Conservation (phyloP, 1,284 basidiomycete genomes). For the Pascua sp. region DNA sequence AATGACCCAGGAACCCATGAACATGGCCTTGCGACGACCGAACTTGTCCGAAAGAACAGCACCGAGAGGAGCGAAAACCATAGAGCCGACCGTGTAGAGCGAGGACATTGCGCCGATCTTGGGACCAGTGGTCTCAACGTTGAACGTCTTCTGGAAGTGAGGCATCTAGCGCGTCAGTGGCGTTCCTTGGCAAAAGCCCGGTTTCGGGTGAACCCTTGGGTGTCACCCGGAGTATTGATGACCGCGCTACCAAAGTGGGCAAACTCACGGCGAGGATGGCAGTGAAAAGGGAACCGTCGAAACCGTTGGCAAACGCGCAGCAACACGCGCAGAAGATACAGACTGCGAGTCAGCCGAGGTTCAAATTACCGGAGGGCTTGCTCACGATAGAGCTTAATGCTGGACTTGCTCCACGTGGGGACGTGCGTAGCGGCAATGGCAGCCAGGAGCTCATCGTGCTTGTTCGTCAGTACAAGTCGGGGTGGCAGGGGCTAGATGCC, state of each 20-base stretch:
- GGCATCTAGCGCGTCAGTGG: slow-evolving; percentile 22
- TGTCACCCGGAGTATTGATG: slow-evolving; percentile 17
- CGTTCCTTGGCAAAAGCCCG: no score
- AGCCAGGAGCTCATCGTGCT: slow-evolving; percentile 20
- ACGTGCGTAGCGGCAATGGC: slow-evolving; percentile 22
- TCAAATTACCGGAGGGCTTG: neutral
- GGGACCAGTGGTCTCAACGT: slow-evolving; percentile 20
- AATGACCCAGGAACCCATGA: slow-evolving; percentile 50
- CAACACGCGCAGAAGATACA: slow-evolving; percentile 30
- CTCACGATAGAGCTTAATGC: slow-evolving; percentile 28
- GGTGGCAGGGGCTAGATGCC: no score
- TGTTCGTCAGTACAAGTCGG: no score
- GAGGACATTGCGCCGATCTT: slow-evolving; percentile 28
- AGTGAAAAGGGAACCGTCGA: slow-evolving; percentile 25
- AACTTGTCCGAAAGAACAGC: slow-evolving; percentile 45
- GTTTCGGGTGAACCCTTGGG: slow-evolving; percentile 2
- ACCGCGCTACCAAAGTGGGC: slow-evolving; percentile 7
- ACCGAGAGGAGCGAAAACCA: slow-evolving; percentile 16
- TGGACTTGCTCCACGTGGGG: slow-evolving; percentile 21
- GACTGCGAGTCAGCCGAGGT: slow-evolving; percentile 9
- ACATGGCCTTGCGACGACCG: slow-evolving; percentile 59
- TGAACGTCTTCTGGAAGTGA: slow-evolving; percentile 27
- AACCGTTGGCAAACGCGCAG: slow-evolving; percentile 37
- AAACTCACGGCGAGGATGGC: slow-evolving; percentile 3
- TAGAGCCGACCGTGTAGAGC: slow-evolving; percentile 24